Evolutionary conservation across 1,284 basidiomycete genomes (phyloP).

Genomic region (Marasmius fiardii): DNA sequence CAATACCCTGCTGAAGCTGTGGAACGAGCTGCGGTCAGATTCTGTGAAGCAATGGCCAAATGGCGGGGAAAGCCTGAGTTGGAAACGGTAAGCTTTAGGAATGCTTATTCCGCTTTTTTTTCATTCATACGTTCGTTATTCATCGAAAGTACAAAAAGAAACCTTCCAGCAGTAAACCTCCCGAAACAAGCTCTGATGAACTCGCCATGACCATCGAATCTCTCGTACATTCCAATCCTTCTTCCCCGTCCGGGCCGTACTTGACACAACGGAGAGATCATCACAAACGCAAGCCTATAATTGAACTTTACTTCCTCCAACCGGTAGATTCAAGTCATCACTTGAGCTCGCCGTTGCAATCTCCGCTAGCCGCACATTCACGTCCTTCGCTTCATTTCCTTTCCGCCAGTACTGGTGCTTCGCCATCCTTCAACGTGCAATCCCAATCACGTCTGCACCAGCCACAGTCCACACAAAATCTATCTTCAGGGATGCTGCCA

Average conservation of each 20-base stretch:
- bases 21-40: constrained; percentile 70
- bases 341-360: background rate
- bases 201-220: constrained; percentile 1
- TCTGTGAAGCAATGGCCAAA: constrained; percentile 72
- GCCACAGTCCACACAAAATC: background rate
- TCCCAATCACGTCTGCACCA: too few species aligned
- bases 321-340: background rate
- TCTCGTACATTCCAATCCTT: background rate
- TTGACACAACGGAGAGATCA: too few species aligned
- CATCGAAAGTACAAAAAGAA: constrained; percentile 8
- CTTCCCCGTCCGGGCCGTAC: background rate
- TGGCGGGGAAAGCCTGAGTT: constrained; percentile 82
- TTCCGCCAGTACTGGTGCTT: background rate
- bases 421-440: too few species aligned
- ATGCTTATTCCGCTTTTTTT: background rate
- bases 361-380: background rate
- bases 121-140: background rate
- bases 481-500: background rate
- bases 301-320: constrained; percentile 2
- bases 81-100: constrained; percentile 52
- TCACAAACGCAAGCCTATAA: background rate
- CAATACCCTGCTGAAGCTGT: constrained; percentile 78
- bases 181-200: background rate
- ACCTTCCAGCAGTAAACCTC: constrained; percentile 7
- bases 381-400: background rate